Evolutionary conservation across 176 grass and related monocot species (phyloP).

Genomic region (Phragmites australis): DNA sequence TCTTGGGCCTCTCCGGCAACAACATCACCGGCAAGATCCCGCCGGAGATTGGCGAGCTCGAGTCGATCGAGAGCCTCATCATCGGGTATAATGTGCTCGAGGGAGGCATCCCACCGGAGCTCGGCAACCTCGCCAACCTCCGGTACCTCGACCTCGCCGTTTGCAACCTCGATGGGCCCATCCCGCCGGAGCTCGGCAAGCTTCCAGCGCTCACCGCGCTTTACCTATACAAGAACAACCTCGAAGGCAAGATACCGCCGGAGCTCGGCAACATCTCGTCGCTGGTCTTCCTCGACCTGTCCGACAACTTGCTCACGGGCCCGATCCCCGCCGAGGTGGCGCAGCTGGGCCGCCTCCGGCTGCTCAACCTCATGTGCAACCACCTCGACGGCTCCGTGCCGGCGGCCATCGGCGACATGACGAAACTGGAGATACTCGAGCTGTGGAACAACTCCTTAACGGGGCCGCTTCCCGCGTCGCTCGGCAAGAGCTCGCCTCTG

Average conservation of each 20-base stretch:
- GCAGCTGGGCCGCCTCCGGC: slow-evolving; percentile 52
- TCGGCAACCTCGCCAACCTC: slow-evolving; percentile 75
- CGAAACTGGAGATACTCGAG: slow-evolving; percentile 67
- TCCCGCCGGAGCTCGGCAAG: slow-evolving; percentile 74
- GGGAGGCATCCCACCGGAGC: slow-evolving; percentile 70
- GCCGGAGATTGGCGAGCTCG: slow-evolving; percentile 64
- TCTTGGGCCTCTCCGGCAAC: slow-evolving; percentile 86
- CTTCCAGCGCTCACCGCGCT: slow-evolving; percentile 59
- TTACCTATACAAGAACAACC: slow-evolving; percentile 77
- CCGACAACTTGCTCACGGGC: slow-evolving; percentile 69
- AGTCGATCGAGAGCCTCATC: slow-evolving; percentile 73
- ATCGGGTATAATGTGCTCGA: slow-evolving; percentile 87
- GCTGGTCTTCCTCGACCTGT: slow-evolving; percentile 72
- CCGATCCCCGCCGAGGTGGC: slow-evolving; percentile 62
- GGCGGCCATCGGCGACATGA: slow-evolving; percentile 55
- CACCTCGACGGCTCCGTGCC: slow-evolving; percentile 70
- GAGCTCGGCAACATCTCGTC: slow-evolving; percentile 73
- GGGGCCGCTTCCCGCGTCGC: slow-evolving; percentile 54
- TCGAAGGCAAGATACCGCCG: slow-evolving; percentile 64
- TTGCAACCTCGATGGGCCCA: slow-evolving; percentile 61
- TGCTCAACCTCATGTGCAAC: slow-evolving; percentile 96
- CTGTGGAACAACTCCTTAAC: slow-evolving; percentile 95
- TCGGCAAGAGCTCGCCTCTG: slow-evolving; percentile 66
- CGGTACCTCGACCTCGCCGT: slow-evolving; percentile 83
- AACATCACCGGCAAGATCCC: slow-evolving; percentile 89